phyloP scores from a whole-genome alignment of 495 filamentous ascomycete species.

The Xylaria grammica region DNA sequence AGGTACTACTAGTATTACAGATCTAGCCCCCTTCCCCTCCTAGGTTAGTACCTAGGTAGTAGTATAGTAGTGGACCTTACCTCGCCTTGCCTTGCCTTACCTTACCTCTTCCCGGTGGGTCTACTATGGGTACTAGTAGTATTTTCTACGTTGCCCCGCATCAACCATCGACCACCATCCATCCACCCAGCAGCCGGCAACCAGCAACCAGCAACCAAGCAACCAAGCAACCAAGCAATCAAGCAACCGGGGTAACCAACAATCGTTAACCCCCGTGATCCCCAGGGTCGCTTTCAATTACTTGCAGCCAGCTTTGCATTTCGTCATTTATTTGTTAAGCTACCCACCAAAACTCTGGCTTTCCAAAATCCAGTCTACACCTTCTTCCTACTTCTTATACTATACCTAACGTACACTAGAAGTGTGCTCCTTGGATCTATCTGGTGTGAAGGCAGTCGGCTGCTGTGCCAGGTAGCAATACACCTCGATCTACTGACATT shows the following conservation, averaged over 20 bases:
- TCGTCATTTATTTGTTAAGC: conserved; percentile 14
- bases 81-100: too few relatives aligned
- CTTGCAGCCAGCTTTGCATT: conserved; percentile 17
- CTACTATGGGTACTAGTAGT: background rate
- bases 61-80: too few relatives aligned
- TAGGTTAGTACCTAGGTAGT: too few relatives aligned
- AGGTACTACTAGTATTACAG: too few relatives aligned
- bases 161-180: conserved; percentile 7
- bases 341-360: background rate
- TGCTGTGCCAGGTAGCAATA: background rate
- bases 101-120: background rate
- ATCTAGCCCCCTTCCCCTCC: too few relatives aligned
- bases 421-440: too few relatives aligned
- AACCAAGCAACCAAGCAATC: background rate
- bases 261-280: conserved; percentile 17
- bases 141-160: conserved; percentile 18
- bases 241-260: background rate
- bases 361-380: background rate
- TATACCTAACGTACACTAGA: too few relatives aligned
- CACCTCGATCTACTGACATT: background rate
- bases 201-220: background rate
- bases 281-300: conserved; percentile 4
- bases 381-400: background rate
- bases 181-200: background rate
- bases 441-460: background rate